Evolutionary conservation across 1,284 basidiomycete genomes (phyloP).

Genomic region (Farysia itapuensis): DNA sequence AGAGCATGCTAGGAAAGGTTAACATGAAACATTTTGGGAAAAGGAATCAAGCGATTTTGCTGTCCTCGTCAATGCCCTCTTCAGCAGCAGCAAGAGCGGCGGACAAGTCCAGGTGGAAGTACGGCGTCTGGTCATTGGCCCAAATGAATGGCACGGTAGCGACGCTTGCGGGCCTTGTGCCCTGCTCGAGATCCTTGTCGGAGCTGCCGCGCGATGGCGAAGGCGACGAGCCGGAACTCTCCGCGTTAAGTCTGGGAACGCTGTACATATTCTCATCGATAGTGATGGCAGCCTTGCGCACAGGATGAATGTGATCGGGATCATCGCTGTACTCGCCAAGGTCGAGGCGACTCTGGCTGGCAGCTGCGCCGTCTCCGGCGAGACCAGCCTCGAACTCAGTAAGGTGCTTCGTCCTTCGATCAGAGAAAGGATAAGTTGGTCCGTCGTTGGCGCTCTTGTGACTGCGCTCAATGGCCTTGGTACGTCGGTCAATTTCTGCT

Average conservation of each 20-base stretch:
- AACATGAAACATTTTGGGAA: too few species aligned
- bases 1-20: too few species aligned
- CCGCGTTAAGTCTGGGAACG: slow-evolving; percentile 6
- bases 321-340: slow-evolving; percentile 62
- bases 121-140: slow-evolving; percentile 67
- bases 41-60: too few species aligned
- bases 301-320: slow-evolving; percentile 54
- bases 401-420: slow-evolving; percentile 13
- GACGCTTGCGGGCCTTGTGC: slow-evolving; percentile 3
- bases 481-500: slow-evolving; percentile 15
- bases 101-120: slow-evolving; percentile 81
- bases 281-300: slow-evolving; percentile 1
- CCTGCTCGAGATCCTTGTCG: slow-evolving; percentile 23
- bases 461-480: slow-evolving; percentile 27
- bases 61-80: slow-evolving; percentile 11
- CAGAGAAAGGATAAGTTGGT: slow-evolving; percentile 25
- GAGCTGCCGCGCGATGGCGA: slow-evolving; percentile 9
- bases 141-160: slow-evolving; percentile 59
- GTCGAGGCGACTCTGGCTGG: slow-evolving; percentile 57
- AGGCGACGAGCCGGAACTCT: slow-evolving; percentile 1
- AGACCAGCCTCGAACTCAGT: slow-evolving; percentile 61
- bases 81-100: slow-evolving; percentile 72
- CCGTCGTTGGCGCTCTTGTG: slow-evolving; percentile 31
- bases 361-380: slow-evolving; percentile 57
- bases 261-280: slow-evolving; percentile 21